Evolutionary conservation across 2,329 filamentous ascomycete genomes (phyloP), one percentile per base, ranked within the genome.

Genomic region (Fusarium sublunatum): DNA sequence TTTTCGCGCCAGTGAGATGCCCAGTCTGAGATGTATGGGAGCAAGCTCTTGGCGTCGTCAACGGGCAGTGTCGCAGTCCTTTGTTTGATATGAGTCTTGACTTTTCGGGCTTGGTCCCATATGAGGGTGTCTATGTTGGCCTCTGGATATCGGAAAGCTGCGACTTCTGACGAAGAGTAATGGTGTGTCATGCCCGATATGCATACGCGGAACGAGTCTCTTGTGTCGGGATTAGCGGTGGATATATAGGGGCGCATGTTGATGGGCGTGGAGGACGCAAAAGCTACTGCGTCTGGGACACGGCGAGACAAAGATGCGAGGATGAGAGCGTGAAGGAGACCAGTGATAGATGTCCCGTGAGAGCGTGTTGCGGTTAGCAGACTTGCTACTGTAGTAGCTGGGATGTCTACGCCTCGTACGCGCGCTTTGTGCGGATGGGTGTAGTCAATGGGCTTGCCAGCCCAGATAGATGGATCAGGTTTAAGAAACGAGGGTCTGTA

Each of bases 311-410:
- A 69, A 3, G 81, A 80, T 7, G 73, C 70, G 6, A 82, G 71
- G 5, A 78, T 66, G 1, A 86, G 72, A 3, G 76, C 78, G 31
- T 86, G 80, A 1, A 86, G 46, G 7, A 86, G 74, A 0, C 77
- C 77, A 0, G 83, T 86, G 7, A 86, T 66, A 3, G 82, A 83
- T 12, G 77, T 73, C 3, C 70, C 67, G 41, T 81, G 76, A 11
- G 67, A 63, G 13, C 82, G 75, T 54, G 81, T 81, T 2, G 71
- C 75, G 1, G 69, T 49, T 7, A 84, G 66, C 2, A 85, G 64
- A 2, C 43, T 56, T 2, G 61, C 25, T 0, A 79, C 67, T 5
- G 63, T 66, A 2, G 51, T 50, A 6, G 74, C 40, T 0, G 74
- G 38, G 32, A 84, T 52, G 19, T 74, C 66, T 40, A 85, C 40